phyloP scores from a whole-genome alignment of 768 basidiomycete species.

The Termitomyces sp. region DNA sequence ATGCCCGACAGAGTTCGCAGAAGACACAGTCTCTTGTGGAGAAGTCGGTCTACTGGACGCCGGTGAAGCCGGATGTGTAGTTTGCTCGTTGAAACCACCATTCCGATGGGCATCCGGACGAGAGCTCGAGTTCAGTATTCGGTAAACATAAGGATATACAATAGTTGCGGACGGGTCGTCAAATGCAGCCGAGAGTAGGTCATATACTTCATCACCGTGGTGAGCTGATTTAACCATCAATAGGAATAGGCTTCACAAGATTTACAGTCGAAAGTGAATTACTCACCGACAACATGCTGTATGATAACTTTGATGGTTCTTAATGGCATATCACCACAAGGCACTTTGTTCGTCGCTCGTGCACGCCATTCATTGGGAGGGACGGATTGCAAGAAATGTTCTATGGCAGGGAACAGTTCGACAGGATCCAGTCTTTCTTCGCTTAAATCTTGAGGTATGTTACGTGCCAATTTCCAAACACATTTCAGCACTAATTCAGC shows the following conservation, averaged over 20 bases:
- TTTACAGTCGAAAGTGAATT: neutral
- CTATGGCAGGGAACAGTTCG: slow-evolving; percentile 86
- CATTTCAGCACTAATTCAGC: slow-evolving; percentile 94
- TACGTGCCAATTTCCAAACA: slow-evolving; percentile 95
- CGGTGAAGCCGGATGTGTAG: slow-evolving; percentile 46
- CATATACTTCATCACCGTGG: slow-evolving; percentile 86
- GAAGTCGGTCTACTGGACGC: slow-evolving; percentile 67
- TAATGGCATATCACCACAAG: slow-evolving; percentile 96
- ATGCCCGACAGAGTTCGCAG: slow-evolving; percentile 40
- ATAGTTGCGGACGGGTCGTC: slow-evolving; percentile 97
- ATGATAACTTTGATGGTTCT: slow-evolving; percentile 98
- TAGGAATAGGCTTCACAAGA: neutral
- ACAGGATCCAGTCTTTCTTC: slow-evolving; percentile 79
- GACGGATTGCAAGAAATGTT: slow-evolving; percentile 89
- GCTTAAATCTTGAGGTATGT: slow-evolving; percentile 86
- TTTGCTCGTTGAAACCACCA: slow-evolving; percentile 27
- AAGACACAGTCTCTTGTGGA: slow-evolving; percentile 55
- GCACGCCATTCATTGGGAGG: slow-evolving; percentile 96
- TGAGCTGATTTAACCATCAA: slow-evolving; percentile 43
- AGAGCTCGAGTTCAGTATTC: slow-evolving; percentile 73
- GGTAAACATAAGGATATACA: slow-evolving; percentile 92
- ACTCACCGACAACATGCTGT: slow-evolving; percentile 92
- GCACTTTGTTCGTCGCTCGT: slow-evolving; percentile 83
- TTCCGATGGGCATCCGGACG: slow-evolving; percentile 36
- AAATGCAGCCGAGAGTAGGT: slow-evolving; percentile 83